Evolutionary conservation across 805 yeast genomes (phyloP), one percentile per base, ranked within the genome.

Genomic region (Myxozyma monticola): DNA sequence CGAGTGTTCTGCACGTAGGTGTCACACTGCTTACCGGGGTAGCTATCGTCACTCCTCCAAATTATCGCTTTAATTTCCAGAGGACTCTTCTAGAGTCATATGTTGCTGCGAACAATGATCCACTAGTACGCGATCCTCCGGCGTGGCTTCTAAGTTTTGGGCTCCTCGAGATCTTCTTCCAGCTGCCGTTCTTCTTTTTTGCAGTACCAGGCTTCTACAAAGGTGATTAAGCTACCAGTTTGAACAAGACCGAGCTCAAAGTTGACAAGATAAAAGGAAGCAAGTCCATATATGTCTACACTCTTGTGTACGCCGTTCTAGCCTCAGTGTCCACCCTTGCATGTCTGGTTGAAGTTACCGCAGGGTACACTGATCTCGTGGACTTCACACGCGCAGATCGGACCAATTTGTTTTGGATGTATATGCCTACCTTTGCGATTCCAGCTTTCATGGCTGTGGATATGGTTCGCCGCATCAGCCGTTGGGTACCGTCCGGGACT

Each of bases 141-240:
- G 59, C 71, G 2, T 90, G 97, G 97, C 74, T 91, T 42, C 70
- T 75, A 48, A 65, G 76, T 30, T 88, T 85, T 66, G 95, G 89
- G 0, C 67, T 75, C 59, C 64, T 88, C 49, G 99, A 91, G 66
- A 54, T 90, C 36, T 42, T 80, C 2, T 75, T 85, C 58, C 99
- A 91, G 69, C 65, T 86, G 44, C 99, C 99, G 1, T 71, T 86
- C 25, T 93, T 93, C 67, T 56, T 69, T 12, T 80, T 76, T 9
- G 73, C 75, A 0, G 61, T 64, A 3, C 60, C 56, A 37, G 62
- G 64, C 33, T 57, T 76, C 29, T 49, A 54, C 45, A 59, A 60
- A 28, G 69, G 73, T 67, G 67, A 56, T 52, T n/a, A 37, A n/a
- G n/a, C n/a, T n/a, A n/a, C 38, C 9, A 35, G 38, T 20, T 15